Evolutionary conservation across 1,284 basidiomycete species (phyloP).

Genomic region (Ustilago curta): DNA sequence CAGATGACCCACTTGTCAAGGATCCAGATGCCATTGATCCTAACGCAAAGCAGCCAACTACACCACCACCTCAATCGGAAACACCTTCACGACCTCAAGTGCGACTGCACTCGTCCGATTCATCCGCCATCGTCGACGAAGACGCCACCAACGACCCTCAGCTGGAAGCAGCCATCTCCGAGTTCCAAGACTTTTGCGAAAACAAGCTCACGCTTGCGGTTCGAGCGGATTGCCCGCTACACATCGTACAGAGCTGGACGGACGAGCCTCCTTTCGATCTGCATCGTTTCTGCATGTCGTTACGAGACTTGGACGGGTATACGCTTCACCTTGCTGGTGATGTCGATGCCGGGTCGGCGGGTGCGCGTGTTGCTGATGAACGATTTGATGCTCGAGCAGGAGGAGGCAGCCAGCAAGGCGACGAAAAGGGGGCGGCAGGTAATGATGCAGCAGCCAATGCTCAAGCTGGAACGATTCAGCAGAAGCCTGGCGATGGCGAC

Average conservation of each 20-base stretch:
- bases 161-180: slow-evolving; percentile 26
- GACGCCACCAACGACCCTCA: slow-evolving; percentile 14
- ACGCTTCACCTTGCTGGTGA: slow-evolving; percentile 11
- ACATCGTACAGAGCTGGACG: slow-evolving; percentile 30
- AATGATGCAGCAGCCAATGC: neutral
- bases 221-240: slow-evolving; percentile 41
- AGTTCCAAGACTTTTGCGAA: slow-evolving; percentile 52
- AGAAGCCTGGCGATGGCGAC: neutral
- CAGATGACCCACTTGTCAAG: slow-evolving; percentile 3
- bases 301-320: slow-evolving; percentile 10
- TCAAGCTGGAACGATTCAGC: neutral
- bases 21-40: neutral
- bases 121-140: neutral
- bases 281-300: slow-evolving; percentile 36
- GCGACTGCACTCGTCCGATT: neutral
- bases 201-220: slow-evolving; percentile 45
- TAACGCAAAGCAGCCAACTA: neutral
- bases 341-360: neutral
- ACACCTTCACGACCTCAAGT: neutral
- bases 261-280: slow-evolving; percentile 49
- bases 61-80: neutral
- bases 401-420: neutral
- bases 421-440: neutral
- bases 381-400: neutral
- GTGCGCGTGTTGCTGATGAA: neutral